Evolutionary conservation across 148 eudicot genomes (phyloP).

Genomic region (Camellia sinensis): DNA sequence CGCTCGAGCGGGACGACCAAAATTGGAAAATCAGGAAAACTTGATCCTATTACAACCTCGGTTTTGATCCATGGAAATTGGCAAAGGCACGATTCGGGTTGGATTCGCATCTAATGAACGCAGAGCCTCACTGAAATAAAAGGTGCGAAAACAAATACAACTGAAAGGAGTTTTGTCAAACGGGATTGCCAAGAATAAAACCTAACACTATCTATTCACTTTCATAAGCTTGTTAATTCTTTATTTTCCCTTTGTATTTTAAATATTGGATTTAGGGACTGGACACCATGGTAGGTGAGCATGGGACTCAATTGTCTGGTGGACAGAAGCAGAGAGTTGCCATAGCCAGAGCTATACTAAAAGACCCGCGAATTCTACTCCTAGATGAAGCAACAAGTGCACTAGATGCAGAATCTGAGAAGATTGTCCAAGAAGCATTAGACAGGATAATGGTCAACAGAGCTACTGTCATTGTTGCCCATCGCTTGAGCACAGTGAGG

Average conservation of each 20-base stretch:
- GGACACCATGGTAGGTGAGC: constrained; percentile 73
- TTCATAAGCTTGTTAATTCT: not conserved
- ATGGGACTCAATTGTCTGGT: constrained; percentile 73
- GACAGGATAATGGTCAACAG: constrained; percentile 65
- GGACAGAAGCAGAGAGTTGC: constrained; percentile 84
- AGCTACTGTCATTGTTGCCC: constrained; percentile 72
- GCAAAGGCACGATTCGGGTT: too few species aligned
- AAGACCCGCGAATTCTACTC: constrained; percentile 67
- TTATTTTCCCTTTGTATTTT: not conserved
- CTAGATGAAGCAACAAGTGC: constrained; percentile 85
- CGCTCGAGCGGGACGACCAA: too few species aligned
- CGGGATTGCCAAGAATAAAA: too few species aligned
- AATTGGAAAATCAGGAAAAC: too few species aligned
- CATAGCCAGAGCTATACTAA: constrained; percentile 71
- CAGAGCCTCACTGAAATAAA: too few species aligned
- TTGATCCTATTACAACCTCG: too few species aligned
- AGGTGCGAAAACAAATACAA: too few species aligned
- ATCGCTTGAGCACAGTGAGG: constrained; percentile 70
- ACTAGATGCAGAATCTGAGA: constrained; percentile 75
- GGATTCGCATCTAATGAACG: too few species aligned
- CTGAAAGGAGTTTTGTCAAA: too few species aligned
- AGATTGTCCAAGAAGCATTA: constrained; percentile 69
- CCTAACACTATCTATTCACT: too few species aligned
- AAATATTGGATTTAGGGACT: constrained; percentile 40
- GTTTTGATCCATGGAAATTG: too few species aligned